phyloP scores from a whole-genome alignment of 2,329 filamentous ascomycete species.

The Daldinia sp. region DNA sequence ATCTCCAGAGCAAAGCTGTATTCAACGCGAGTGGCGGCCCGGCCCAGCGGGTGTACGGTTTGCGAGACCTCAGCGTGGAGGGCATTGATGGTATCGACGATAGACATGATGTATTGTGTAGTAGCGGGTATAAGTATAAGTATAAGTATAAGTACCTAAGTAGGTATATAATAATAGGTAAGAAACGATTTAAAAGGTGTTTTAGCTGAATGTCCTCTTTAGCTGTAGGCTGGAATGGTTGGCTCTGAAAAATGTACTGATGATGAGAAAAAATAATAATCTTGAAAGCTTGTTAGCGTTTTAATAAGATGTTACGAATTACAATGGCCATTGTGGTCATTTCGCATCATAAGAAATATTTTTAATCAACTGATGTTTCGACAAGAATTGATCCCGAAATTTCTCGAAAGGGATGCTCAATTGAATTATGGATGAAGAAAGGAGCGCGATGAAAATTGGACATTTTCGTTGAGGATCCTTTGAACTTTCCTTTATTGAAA shows the following conservation, averaged over 20 bases:
- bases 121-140: background rate
- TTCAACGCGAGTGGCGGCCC: conserved; percentile 6
- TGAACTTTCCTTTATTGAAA: background rate
- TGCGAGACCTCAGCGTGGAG: conserved; percentile 9
- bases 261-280: too few relatives aligned
- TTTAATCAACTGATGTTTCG: background rate
- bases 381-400: background rate
- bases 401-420: background rate
- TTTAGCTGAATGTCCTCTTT: background rate
- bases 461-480: background rate
- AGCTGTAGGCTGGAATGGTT: background rate
- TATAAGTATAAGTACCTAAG: too few relatives aligned
- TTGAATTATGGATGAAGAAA: background rate
- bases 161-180: too few relatives aligned
- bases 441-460: background rate
- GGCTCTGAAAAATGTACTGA: background rate
- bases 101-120: conserved; percentile 7
- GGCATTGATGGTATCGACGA: background rate
- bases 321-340: background rate
- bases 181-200: too few relatives aligned
- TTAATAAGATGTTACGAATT: background rate
- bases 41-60: background rate
- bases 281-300: background rate
- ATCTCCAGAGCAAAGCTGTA: conserved; percentile 9
- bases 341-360: background rate